Evolutionary conservation across 345 rosid species (phyloP).

Genomic region (Noccaea caerulescens): DNA sequence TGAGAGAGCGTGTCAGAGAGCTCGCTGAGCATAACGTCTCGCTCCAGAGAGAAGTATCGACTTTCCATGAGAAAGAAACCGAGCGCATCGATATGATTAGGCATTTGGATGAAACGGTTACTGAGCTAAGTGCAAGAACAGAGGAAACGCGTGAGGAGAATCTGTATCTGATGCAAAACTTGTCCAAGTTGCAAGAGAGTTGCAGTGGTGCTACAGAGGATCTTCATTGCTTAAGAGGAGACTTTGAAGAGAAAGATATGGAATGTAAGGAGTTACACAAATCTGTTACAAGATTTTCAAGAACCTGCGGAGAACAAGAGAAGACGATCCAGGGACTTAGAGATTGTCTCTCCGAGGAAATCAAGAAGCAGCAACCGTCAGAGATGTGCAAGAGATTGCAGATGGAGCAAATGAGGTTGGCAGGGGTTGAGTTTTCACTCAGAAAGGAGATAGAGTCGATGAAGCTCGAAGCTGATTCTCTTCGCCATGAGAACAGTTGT

Average conservation of each 20-base stretch:
- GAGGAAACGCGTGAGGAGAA: constrained; percentile 62
- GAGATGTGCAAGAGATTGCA: constrained; percentile 52
- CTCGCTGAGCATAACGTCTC: constrained; percentile 96
- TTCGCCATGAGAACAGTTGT: constrained; percentile 75
- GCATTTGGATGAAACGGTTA: constrained; percentile 59
- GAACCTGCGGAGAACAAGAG: constrained; percentile 83
- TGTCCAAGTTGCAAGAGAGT: constrained; percentile 61
- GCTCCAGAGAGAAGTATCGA: constrained; percentile 82
- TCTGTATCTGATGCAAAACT: constrained; percentile 46
- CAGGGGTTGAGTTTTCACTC: constrained; percentile 75
- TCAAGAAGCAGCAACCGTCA: constrained; percentile 48
- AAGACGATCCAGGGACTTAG: constrained; percentile 78
- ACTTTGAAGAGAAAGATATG: constrained; percentile 74
- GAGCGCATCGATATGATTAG: constrained; percentile 61
- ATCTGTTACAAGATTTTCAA: constrained; percentile 58
- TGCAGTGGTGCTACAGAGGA: constrained; percentile 50
- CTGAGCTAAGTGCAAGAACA: constrained; percentile 52
- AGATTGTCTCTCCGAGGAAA: constrained; percentile 53
- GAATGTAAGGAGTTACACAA: constrained; percentile 85
- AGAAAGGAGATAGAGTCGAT: constrained; percentile 70
- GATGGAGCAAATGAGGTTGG: constrained; percentile 81
- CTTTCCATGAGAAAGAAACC: constrained; percentile 69
- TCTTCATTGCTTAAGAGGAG: constrained; percentile 57
- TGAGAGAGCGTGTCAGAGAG: constrained; percentile 92
- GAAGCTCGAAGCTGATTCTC: constrained; percentile 69